Evolutionary conservation across 2,329 filamentous ascomycete species (phyloP).

Genomic region (Microcyclospora pomicola): DNA sequence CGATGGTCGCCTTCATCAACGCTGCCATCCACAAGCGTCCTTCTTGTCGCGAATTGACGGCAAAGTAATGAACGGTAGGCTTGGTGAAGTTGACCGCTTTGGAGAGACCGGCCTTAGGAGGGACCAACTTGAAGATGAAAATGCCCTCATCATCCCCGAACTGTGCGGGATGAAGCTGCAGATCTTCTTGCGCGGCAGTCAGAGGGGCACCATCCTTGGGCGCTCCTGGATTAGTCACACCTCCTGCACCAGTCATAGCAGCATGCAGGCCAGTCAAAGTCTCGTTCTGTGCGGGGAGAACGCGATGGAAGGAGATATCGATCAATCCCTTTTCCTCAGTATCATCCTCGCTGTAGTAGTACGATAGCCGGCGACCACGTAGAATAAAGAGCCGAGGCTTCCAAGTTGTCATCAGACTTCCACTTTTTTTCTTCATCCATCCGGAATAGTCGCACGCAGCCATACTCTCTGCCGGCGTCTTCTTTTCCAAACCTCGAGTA

Average conservation of each 20-base stretch:
- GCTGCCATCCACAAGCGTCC: slow-evolving; percentile 97
- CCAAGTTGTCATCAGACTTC: slow-evolving; percentile 93
- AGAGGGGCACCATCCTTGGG: slow-evolving; percentile 28
- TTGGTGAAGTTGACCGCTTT: slow-evolving; percentile 95
- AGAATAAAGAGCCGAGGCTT: slow-evolving; percentile 93
- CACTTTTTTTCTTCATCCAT: slow-evolving; percentile 99
- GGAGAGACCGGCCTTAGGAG: slow-evolving; percentile 72
- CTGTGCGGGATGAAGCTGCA: slow-evolving; percentile 23
- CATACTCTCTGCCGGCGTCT: slow-evolving; percentile 71
- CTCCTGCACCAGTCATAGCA: slow-evolving; percentile 77
- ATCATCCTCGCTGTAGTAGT: slow-evolving; percentile 92
- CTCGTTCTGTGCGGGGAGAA: slow-evolving; percentile 88
- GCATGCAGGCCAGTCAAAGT: slow-evolving; percentile 82
- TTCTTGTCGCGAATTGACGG: slow-evolving; percentile 76
- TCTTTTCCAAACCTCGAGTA: slow-evolving; percentile 68
- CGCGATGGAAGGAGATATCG: slow-evolving; percentile 92
- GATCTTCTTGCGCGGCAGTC: slow-evolving; percentile 25
- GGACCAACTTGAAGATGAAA: slow-evolving; percentile 97
- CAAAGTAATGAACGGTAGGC: slow-evolving; percentile 94
- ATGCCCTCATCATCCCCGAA: slow-evolving; percentile 41
- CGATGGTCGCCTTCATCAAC: slow-evolving; percentile 96
- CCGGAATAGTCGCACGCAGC: slow-evolving; percentile 80
- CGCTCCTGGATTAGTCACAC: slow-evolving; percentile 49
- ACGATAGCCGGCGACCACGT: slow-evolving; percentile 77
- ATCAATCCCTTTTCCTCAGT: slow-evolving; percentile 89